Percentiles rank a stretch among this genome's conserved stretches.
These are phyloP conservation scores for Daedaleopsis sinensis DNA, from an alignment of 768 basidiomycete species.

Conservation along the genomic window DNA sequence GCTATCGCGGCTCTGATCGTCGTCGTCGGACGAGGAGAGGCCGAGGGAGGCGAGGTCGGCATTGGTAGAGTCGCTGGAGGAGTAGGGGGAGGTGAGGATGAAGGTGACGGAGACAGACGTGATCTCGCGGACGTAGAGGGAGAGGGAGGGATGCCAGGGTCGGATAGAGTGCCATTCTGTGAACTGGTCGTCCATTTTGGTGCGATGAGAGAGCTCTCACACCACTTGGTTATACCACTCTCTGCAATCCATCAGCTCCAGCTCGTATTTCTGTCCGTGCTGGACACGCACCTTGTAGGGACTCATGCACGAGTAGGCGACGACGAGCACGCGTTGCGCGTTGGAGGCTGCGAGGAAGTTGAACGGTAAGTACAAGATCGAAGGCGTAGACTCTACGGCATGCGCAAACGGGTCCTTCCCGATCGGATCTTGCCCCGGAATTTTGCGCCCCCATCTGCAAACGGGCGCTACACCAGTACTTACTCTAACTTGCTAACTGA, in stretches of 20 bases:
- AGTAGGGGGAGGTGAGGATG: constrained; percentile 56
- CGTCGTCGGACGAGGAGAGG: constrained; percentile 45
- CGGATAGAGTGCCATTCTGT: constrained; percentile 70
- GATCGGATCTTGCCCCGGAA: neutral
- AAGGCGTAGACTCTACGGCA: neutral
- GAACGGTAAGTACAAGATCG: no score
- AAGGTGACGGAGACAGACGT: constrained; percentile 85
- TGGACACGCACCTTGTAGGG: neutral
- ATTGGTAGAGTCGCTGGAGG: constrained; percentile 56
- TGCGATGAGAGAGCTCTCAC: constrained; percentile 12
- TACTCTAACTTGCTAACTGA: neutral
- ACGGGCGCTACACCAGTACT: neutral
- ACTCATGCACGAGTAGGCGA: neutral
- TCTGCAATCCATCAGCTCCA: constrained; percentile 9
- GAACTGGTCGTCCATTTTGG: constrained; percentile 26
- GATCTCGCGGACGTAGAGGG: constrained; percentile 74
- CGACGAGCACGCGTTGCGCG: neutral
- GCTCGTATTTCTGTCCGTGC: neutral
- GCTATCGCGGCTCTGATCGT: constrained; percentile 40
- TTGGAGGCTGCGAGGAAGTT: neutral
- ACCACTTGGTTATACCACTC: constrained; percentile 3
- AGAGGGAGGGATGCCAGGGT: constrained; percentile 75
- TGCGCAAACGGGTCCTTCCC: neutral
- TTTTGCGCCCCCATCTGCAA: neutral
- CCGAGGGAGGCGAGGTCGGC: constrained; percentile 47